Percentiles rank a stretch among this genome's conserved stretches.
Evolutionary conservation across 2,329 filamentous ascomycete species (phyloP).

Genomic region (Grosmannia huntii): DNA sequence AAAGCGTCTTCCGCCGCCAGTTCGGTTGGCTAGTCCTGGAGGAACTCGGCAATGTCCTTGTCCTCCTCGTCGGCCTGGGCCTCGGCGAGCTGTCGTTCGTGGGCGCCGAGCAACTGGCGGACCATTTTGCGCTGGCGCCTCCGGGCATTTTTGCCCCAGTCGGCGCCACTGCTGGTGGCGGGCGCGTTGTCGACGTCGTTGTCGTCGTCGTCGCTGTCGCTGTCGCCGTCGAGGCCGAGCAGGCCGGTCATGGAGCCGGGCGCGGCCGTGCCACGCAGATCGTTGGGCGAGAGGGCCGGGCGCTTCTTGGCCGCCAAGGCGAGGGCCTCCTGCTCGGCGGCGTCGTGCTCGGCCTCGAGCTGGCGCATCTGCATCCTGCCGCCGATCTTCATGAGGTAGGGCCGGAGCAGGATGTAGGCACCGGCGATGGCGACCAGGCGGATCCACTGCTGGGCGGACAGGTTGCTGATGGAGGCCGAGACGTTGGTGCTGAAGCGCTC

Average conservation of each 20-base stretch:
- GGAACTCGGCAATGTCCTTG: slow-evolving; percentile 62
- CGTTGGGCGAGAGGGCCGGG: slow-evolving; percentile 44
- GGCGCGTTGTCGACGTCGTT: slow-evolving; percentile 26
- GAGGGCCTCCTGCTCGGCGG: slow-evolving; percentile 25
- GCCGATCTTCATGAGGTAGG: slow-evolving; percentile 58
- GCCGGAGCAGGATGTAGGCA: slow-evolving; percentile 60
- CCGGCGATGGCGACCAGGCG: slow-evolving; percentile 60
- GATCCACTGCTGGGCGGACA: slow-evolving; percentile 45
- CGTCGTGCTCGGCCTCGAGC: slow-evolving; percentile 46
- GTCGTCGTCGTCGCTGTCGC: slow-evolving; percentile 32
- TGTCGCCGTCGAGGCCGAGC: slow-evolving; percentile 33
- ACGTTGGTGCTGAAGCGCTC: slow-evolving; percentile 35
- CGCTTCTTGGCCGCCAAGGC: slow-evolving; percentile 27
- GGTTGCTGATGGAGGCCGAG: slow-evolving; percentile 31
- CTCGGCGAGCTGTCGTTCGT: slow-evolving; percentile 45
- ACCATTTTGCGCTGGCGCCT: slow-evolving; percentile 55
- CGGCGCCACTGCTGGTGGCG: slow-evolving; percentile 31
- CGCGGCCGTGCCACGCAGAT: slow-evolving; percentile 30
- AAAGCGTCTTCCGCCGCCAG: no score
- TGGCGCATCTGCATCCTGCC: slow-evolving; percentile 50
- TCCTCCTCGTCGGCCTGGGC: slow-evolving; percentile 52
- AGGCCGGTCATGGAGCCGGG: slow-evolving; percentile 22
- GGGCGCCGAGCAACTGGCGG: slow-evolving; percentile 49
- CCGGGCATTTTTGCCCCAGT: slow-evolving; percentile 60
- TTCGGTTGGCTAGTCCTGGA: slow-evolving; percentile 34